These are phyloP conservation scores for Laburnicola sp. DNA, from an alignment of 2,329 filamentous ascomycete genomes.

Conservation along the genomic window DNA sequence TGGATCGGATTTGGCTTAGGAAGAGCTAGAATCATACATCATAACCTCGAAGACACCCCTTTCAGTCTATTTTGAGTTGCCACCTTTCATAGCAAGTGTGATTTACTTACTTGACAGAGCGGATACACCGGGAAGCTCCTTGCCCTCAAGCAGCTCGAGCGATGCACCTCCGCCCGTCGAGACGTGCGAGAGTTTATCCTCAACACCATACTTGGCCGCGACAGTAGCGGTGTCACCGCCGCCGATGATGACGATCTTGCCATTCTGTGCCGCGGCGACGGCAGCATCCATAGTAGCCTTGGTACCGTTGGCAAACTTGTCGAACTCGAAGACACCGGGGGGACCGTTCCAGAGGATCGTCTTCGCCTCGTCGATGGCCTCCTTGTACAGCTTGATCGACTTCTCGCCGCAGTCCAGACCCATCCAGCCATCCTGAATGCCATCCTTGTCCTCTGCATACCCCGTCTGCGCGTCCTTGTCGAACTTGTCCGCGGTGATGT, in stretches of 20 bases:
- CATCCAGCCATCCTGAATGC: conserved; percentile 97
- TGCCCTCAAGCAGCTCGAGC: conserved; percentile 95
- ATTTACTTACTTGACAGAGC: conserved; percentile 78
- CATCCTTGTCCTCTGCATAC: conserved; percentile 79
- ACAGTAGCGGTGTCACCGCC: conserved; percentile 98
- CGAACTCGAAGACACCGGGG: conserved; percentile 95
- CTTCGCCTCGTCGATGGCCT: conserved; percentile 82
- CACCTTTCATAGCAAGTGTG: conserved; percentile 19
- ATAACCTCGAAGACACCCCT: conserved; percentile 40
- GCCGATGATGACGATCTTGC: conserved; percentile 97
- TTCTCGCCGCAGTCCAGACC: conserved; percentile 92
- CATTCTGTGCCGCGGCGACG: conserved; percentile 75
- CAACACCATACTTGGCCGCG: conserved; percentile 93
- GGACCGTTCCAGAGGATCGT: conserved; percentile 99
- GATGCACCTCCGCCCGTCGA: conserved; percentile 95
- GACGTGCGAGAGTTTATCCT: conserved; percentile 97
- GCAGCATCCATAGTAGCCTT: conserved; percentile 89
- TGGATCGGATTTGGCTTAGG: conserved; percentile 21
- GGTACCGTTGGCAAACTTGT: conserved; percentile 89
- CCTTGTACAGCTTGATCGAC: conserved; percentile 84
- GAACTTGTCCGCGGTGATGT: conserved; percentile 96
- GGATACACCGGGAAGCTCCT: conserved; percentile 90
- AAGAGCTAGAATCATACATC: conserved; percentile 37
- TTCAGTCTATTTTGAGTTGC: conserved; percentile 35
- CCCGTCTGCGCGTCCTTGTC: conserved; percentile 78